These are phyloP conservation scores for Sonneratia alba DNA, from an alignment of 345 rosid genomes.

Conservation along the genomic window DNA sequence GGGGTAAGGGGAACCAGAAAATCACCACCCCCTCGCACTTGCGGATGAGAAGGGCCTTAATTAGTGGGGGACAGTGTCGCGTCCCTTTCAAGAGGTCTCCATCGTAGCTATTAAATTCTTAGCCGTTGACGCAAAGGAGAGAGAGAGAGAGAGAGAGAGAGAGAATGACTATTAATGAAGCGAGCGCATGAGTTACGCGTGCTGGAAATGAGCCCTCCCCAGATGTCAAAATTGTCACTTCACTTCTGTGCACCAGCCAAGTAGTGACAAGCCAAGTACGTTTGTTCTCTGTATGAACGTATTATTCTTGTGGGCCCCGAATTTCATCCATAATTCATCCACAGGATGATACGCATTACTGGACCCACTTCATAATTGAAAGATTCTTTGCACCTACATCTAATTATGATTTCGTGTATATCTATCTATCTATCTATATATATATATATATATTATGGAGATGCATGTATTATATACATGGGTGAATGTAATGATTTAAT, in stretches of 20 bases:
- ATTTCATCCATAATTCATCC: neutral
- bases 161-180: neutral
- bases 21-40: no score
- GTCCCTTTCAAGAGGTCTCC: neutral
- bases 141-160: neutral
- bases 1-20: no score
- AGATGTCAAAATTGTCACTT: neutral
- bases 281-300: no score
- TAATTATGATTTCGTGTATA: neutral
- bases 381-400: neutral
- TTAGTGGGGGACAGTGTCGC: neutral
- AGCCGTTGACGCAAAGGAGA: neutral
- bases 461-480: neutral
- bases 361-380: neutral
- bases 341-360: neutral
- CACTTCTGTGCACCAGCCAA: neutral
- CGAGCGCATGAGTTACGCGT: conserved; percentile 5
- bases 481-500: neutral
- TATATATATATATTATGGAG: neutral
- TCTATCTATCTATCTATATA: no score
- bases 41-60: neutral
- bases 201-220: neutral
- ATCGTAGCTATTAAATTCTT: neutral
- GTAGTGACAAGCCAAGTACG: no score
- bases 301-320: no score